Evolutionary conservation across 1,284 basidiomycete species (phyloP).

Genomic region (Naganishia liquefaciens): DNA sequence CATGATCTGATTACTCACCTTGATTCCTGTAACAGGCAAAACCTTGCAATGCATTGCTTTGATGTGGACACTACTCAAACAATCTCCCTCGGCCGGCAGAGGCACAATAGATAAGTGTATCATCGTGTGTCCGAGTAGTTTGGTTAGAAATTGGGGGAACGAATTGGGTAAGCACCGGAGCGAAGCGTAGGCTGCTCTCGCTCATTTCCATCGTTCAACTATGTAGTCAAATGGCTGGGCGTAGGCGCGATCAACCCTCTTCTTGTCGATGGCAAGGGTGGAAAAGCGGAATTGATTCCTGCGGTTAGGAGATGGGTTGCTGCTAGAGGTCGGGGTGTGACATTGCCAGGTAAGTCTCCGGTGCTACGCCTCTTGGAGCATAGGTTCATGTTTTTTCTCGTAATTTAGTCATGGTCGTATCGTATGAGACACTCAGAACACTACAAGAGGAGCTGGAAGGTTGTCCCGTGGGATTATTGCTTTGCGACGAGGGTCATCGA

Average conservation of each 20-base stretch:
- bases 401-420: constrained; percentile 89
- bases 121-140: constrained; percentile 93
- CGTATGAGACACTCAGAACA: constrained; percentile 93
- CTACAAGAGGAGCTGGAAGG: constrained; percentile 72
- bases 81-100: constrained; percentile 84
- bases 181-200: constrained; percentile 4
- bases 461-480: constrained; percentile 82
- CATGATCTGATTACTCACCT: neutral
- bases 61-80: constrained; percentile 95
- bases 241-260: constrained; percentile 75
- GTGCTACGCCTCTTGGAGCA: too few species aligned
- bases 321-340: constrained; percentile 79
- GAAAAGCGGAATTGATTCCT: constrained; percentile 74
- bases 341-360: constrained; percentile 72
- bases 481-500: constrained; percentile 96
- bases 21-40: constrained; percentile 61
- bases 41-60: constrained; percentile 96
- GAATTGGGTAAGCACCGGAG: constrained; percentile 71
- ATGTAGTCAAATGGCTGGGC: constrained; percentile 88
- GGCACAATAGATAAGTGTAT: constrained; percentile 95
- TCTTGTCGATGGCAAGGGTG: constrained; percentile 86
- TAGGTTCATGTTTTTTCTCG: neutral
- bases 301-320: constrained; percentile 84
- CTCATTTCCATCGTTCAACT: constrained; percentile 16
- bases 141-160: constrained; percentile 99